Base-by-base conservation (phyloP, 257 asterid species). In the Lavandula angustifolia region DNA sequence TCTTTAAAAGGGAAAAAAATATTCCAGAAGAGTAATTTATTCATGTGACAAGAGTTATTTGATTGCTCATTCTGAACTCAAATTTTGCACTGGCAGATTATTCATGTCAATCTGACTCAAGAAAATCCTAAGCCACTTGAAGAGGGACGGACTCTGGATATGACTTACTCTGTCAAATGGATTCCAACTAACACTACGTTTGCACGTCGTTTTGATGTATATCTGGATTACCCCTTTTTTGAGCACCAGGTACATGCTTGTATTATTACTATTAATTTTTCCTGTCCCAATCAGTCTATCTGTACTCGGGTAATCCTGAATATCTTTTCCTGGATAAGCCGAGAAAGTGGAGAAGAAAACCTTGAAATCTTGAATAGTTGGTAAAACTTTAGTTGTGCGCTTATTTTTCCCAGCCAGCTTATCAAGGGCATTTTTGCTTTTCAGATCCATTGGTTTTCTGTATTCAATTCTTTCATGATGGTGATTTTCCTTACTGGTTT, bases 391-490 rank as follows among this genome's bases (percentile, higher is more conserved):
- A 41, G 11, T 35, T 29, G 43, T 54, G 40, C 42, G 34, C 68
- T 60, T 67, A 60, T 22, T 33, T 49, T 34, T 55, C 41, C 55
- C 40, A 6, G 57, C 72, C 37, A 54, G 67, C 65, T 78, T 61
- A 78, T 66, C 17, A 29, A 13, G 16, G 16, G 54, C 11, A 18
- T 66, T 63, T 63, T 40, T 53, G 54, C 80, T 55, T 54, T 82
- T 79, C 95, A 92, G 98, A 92, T 92, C 66, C 98, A 92, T 73
- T 92, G 97, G 97, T 92, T 92, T 78, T 92, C 98, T 47, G 88
- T 92, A 49, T 89, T 92, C 64, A 92, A 92, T 78, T 92, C 98
- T 60, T 92, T 92, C 88, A 89, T 92, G 98, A 92, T 92, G 98
- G 98, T 92, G 50, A 92, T 92, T 72, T 92, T 92, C 85, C 96